Base-by-base conservation (phyloP, 2,329 filamentous ascomycete genomes). In the Colletotrichum destructivum region DNA sequence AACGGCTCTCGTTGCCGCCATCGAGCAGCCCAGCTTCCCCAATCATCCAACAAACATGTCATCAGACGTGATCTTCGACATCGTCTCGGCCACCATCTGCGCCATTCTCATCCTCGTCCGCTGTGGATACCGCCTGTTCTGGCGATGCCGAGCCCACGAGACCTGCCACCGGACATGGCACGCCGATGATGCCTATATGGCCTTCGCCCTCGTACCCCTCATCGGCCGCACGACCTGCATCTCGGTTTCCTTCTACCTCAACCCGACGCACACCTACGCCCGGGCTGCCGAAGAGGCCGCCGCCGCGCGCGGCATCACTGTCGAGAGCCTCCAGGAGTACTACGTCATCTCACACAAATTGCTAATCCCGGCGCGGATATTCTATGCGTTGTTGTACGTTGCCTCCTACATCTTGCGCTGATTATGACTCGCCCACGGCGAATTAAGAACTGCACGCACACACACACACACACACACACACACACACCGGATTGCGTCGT, bases 131-230 rank as follows among this genome's bases (percentile, higher is more conserved):
- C 78, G 78, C 21, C 23, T 78, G 11, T 21, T 79, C 2, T 76
- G 71, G 62, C 77, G 76, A 21, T 80, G 78, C 66, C 73, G 73
- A 23, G 66, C 75, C 12, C 78, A 80, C 71, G 60, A 55, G 13
- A 74, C 75, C 31, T 80, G 78, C 69, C 78, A 80, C 61, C 77
- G 78, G 1, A 75, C 62, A 21, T 80, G 78, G 78, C 78, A 77
- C 70, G 73, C 74, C 73, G 78, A 80, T 70, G 78, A 80, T 59
- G 75, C 77, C 42, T 80, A 79, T 74, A 79, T 80, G 77, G 78
- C 77, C 18, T 72, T 80, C 9, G 78, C 78, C 5, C 73, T 80
- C 7, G 54, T 80, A 0, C 78, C 78, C 16, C 77, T 80, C 21
- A 65, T 78, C 68, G 78, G 71, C 5, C 78, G 78, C 23, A 76